These are phyloP conservation scores for Byssothecium circinans DNA, from an alignment of 2,329 filamentous ascomycete genomes.

Conservation along the genomic window DNA sequence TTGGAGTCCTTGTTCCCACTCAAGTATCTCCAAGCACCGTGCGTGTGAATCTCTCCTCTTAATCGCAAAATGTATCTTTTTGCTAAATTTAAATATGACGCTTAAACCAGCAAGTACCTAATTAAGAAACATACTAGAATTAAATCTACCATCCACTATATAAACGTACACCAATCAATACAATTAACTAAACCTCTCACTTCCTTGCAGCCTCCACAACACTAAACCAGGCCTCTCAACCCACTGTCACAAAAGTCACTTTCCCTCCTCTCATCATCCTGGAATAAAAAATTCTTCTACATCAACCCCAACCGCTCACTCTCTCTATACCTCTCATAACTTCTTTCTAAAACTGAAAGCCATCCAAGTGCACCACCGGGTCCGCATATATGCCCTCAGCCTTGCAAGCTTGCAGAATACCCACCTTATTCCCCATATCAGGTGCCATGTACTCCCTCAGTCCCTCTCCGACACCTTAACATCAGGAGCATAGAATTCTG, in stretches of 20 bases:
- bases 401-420: constrained; percentile 28
- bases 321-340: constrained; percentile 33
- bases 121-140: too few relatives aligned
- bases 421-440: constrained; percentile 15
- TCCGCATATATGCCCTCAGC: constrained; percentile 20
- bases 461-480: constrained; percentile 21
- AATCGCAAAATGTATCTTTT: too few relatives aligned
- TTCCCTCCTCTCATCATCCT: constrained; percentile 29
- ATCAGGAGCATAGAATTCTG: constrained; percentile 28
- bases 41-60: too few relatives aligned
- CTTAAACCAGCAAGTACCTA: too few relatives aligned
- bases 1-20: too few relatives aligned
- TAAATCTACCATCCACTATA: too few relatives aligned
- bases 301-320: constrained; percentile 21
- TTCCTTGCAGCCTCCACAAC: constrained; percentile 22
- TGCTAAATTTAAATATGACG: too few relatives aligned
- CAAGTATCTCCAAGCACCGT: too few relatives aligned
- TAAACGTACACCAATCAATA: too few relatives aligned
- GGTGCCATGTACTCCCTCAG: constrained; percentile 20
- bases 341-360: constrained; percentile 27
- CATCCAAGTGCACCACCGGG: constrained; percentile 23
- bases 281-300: constrained; percentile 25
- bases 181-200: neutral
- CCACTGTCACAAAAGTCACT: constrained; percentile 25
- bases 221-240: constrained; percentile 25